phyloP scores from a whole-genome alignment of 1,139 yeast genomes.

The Tardiomyces depauwii region DNA sequence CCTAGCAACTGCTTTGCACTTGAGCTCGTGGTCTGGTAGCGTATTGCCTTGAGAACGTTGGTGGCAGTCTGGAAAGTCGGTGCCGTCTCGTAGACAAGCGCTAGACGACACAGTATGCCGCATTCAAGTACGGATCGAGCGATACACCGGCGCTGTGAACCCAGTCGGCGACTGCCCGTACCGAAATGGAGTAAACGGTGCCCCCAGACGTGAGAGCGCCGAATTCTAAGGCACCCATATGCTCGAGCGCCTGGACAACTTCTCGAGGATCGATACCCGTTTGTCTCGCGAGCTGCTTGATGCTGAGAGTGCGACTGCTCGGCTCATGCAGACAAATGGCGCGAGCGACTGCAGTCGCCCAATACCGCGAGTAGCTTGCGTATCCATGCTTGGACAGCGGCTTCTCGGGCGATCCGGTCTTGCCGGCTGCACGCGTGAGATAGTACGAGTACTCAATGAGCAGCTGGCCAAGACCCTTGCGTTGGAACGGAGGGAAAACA shows the following conservation, averaged over 20 bases:
- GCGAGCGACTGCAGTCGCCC: slow-evolving; percentile 49
- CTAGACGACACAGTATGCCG: neutral
- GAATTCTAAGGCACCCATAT: slow-evolving; percentile 39
- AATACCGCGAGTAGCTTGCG: slow-evolving; percentile 59
- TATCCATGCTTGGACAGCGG: slow-evolving; percentile 81
- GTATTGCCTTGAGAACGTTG: no score
- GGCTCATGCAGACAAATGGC: slow-evolving; percentile 22
- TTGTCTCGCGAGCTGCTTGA: slow-evolving; percentile 33
- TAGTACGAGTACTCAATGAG: slow-evolving; percentile 77
- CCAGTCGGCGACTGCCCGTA: slow-evolving; percentile 5
- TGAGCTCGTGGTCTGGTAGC: no score
- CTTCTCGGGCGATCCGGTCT: slow-evolving; percentile 78
- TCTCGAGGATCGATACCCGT: slow-evolving; percentile 72
- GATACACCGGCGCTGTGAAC: neutral
- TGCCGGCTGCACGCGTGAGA: slow-evolving; percentile 45
- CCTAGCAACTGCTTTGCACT: no score
- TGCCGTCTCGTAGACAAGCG: no score
- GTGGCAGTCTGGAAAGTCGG: no score
- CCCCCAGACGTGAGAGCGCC: slow-evolving; percentile 3
- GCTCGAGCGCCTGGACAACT: slow-evolving; percentile 49
- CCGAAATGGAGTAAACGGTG: slow-evolving; percentile 3
- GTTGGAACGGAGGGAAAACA: slow-evolving; percentile 86
- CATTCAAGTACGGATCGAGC: neutral
- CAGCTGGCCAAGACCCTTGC: slow-evolving; percentile 63
- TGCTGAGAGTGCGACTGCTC: slow-evolving; percentile 1